Evolutionary conservation across 257 asterid species (phyloP), one percentile per base, ranked within the genome.

Genomic region (Gardenia jasminoides): DNA sequence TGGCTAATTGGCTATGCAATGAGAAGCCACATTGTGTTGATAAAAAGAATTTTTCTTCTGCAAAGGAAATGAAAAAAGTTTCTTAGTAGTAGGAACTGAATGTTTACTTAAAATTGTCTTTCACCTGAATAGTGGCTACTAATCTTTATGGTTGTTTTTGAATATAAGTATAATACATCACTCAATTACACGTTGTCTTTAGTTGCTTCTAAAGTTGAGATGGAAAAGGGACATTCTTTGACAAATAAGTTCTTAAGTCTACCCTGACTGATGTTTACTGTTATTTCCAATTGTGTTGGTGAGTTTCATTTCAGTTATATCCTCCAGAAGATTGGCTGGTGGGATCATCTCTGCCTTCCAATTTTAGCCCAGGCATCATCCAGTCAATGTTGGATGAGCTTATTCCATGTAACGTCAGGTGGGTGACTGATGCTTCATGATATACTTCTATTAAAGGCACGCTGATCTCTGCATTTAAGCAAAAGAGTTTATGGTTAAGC

Each of bases 301-400:
- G 68, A 80, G 77, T 56, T 54, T 17, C 82, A 61, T 86, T 87
- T 54, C 83, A 96, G 99, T 89, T 82, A 78, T 96, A 92, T 86
- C 98, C 97, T 74, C 92, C 96, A 70, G 73, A 88, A 84, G 98
- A 96, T 89, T 96, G 98, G 99, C 87, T 96, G 76, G 98, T 89
- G 78, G 97, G 95, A 78, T 90, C 99, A 67, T 96, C 98, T 81
- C 84, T 96, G 88, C 96, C 96, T 79, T 91, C 92, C 70, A 91
- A 86, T 80, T 96, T 89, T 76, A 86, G 80, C 77, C 83, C 94
- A 77, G 90, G 82, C 70, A 67, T 76, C 41, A 88, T 93, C 52
- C 89, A 84, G 84, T 89, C 92, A 79, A 90, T 91, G 80, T 64
- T 96, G 80, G 77, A 92, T 84, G 97, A 92, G 85, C 99, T 96